A percentile compares a stretch with the other conserved stretches of the same genome.
Conservation (phyloP, 805 yeast species). For the Nematodospora valgi region DNA sequence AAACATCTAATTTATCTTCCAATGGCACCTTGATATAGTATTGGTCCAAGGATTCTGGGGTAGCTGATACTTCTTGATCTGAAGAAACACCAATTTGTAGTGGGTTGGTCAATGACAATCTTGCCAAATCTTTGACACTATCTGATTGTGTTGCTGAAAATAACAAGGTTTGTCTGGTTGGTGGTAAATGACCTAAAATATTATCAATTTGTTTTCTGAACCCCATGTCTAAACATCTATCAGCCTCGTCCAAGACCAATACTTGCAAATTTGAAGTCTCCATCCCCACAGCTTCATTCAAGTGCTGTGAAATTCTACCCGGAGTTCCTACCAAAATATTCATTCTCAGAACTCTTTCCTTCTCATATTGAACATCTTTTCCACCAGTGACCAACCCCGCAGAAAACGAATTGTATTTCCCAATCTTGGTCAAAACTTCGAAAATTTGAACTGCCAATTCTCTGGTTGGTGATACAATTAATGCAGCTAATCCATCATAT, state of each 20-base stretch:
- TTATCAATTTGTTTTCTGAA: constrained; percentile 80
- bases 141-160: constrained; percentile 91
- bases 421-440: constrained; percentile 81
- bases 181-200: constrained; percentile 73
- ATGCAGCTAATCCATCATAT: constrained; percentile 83
- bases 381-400: constrained; percentile 96
- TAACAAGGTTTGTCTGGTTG: constrained; percentile 75
- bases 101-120: constrained; percentile 68
- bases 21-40: constrained; percentile 69
- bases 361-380: constrained; percentile 78
- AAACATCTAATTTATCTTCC: constrained; percentile 76
- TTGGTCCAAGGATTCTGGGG: constrained; percentile 86
- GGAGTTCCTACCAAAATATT: constrained; percentile 90
- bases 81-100: constrained; percentile 38
- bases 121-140: constrained; percentile 75
- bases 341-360: constrained; percentile 72
- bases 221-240: constrained; percentile 91
- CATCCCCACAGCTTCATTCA: constrained; percentile 84
- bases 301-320: constrained; percentile 83
- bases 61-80: constrained; percentile 52
- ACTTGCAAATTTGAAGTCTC: constrained; percentile 72
- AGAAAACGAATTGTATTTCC: constrained; percentile 68
- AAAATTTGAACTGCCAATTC: constrained; percentile 89
- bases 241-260: constrained; percentile 87
- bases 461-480: constrained; percentile 88